Base-by-base conservation (phyloP, 176 grass and related monocot genomes). In the Puccinellia tenuiflora region DNA sequence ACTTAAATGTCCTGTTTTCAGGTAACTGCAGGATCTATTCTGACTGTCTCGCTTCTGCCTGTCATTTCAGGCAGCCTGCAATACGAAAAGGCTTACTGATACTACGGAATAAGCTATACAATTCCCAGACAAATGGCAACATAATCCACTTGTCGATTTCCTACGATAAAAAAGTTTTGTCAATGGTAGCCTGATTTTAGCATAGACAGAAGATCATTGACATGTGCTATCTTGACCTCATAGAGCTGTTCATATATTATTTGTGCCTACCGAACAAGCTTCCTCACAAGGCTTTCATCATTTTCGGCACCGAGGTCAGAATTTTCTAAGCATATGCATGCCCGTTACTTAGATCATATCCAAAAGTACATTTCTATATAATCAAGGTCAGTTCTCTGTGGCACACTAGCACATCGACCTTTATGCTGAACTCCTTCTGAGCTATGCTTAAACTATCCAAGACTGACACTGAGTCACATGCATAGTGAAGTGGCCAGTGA, bases 11-110 rank as follows among this genome's bases (percentile, higher is more conserved):
- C 31, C 12, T 61, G 29, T 33, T 76, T 70, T 24, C 25, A 15
- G 24, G 69, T 72, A 43, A 3, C 42, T 50, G 6, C 37, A 68
- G 68, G 42, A 15, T 33, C 8, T 13, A 40, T 62, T 71, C 6
- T 77, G 62, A 71, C 26, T 34, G 24, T 77, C 46, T 33, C 20
- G 38, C 17, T 73, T 76, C 25, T 57, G 13, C n/a, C 34, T 61
- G 50, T 22, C 72, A 52, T 81, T 79, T 40, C 70, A 85, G 78
- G 39, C 12, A 81, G 30, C 22, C 11, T 37, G 25, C 33, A 35
- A 56, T 30, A 65, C 43, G 64, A 69, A 29, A 53, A 38, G 76
- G 57, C 59, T 85, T 76, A 85, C 48, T 43, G 47, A 75, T 39
- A 1, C 35, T 76, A 33, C 50, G 52, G 52, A 29, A 88, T 35